Conservation (phyloP, 768 basidiomycete genomes). For the Termitomyces titanicus region DNA sequence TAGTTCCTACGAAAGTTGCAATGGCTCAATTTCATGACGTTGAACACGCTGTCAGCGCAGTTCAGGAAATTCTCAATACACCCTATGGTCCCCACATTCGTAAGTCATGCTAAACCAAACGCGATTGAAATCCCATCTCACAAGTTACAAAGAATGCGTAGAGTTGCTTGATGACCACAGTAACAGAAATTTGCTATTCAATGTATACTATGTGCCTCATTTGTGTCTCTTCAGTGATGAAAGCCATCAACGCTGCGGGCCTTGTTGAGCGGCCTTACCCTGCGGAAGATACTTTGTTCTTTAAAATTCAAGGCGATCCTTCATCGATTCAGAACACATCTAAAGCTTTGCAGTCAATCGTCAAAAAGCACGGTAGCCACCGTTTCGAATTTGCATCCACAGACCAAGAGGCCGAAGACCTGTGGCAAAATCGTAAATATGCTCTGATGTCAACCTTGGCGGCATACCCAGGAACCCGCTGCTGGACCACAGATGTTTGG, state of each 20-base stretch:
- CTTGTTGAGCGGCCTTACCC: slow-evolving; percentile 59
- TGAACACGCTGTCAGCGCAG: slow-evolving; percentile 72
- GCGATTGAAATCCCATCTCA: not conserved
- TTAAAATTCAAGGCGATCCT: slow-evolving; percentile 85
- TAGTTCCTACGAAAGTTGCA: slow-evolving; percentile 80
- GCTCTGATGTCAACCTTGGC: slow-evolving; percentile 71
- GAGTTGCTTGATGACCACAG: slow-evolving; percentile 81
- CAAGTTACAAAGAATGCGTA: slow-evolving; percentile 61
- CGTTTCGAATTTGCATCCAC: slow-evolving; percentile 71
- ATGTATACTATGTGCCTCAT: not conserved
- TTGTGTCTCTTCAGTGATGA: slow-evolving; percentile 55
- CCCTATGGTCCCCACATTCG: slow-evolving; percentile 72
- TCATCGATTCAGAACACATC: slow-evolving; percentile 56
- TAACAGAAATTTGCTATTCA: slow-evolving; percentile 22
- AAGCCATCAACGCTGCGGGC: slow-evolving; percentile 68
- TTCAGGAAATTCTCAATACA: slow-evolving; percentile 73
- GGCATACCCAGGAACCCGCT: slow-evolving; percentile 56
- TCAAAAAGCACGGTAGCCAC: slow-evolving; percentile 62
- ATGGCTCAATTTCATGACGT: slow-evolving; percentile 86
- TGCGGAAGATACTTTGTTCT: slow-evolving; percentile 78
- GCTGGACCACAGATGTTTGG: slow-evolving; percentile 93
- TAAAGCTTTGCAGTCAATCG: slow-evolving; percentile 54
- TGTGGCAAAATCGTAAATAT: slow-evolving; percentile 88
- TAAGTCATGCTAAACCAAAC: slow-evolving; percentile 29
- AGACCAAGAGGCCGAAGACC: slow-evolving; percentile 67